These are phyloP conservation scores for Pseudopyricularia cyperi DNA, from an alignment of 2,329 filamentous ascomycete species.

Conservation along the genomic window DNA sequence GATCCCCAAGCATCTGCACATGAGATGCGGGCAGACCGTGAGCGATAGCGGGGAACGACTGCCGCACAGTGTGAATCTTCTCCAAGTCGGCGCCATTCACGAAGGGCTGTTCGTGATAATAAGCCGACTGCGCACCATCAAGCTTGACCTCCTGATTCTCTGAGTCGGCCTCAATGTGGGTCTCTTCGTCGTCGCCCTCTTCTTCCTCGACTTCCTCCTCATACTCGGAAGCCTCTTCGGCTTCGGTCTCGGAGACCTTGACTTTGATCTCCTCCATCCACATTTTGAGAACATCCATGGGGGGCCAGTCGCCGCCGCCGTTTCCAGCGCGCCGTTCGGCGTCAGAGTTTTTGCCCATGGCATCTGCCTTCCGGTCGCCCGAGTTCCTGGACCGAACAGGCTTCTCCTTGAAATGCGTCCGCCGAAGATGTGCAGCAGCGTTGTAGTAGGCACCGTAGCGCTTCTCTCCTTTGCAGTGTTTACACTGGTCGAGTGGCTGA, in stretches of 20 bases:
- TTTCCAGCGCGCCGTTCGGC: conserved; percentile 42
- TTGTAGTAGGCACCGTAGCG: conserved; percentile 90
- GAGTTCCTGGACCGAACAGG: conserved; percentile 24
- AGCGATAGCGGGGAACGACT: not conserved
- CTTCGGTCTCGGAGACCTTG: conserved; percentile 24
- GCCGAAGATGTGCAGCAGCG: conserved; percentile 76
- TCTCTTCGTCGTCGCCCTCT: conserved; percentile 2
- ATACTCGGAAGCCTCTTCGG: conserved; percentile 7
- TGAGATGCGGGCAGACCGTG: not conserved
- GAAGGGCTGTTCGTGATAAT: not conserved
- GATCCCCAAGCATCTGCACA: not conserved
- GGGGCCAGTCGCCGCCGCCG: conserved; percentile 38
- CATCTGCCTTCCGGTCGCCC: conserved; percentile 9
- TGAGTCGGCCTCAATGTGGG: not conserved
- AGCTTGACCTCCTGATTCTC: not conserved
- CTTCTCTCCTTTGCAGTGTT: conserved; percentile 65
- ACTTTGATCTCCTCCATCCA: conserved; percentile 46
- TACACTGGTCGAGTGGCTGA: conserved; percentile 65
- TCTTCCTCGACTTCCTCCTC: conserved; percentile 15
- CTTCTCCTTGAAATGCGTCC: conserved; percentile 72
- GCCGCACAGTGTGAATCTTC: not conserved
- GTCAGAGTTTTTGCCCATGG: conserved; percentile 10
- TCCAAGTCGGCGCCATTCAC: not conserved
- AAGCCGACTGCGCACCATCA: not conserved
- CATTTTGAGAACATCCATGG: conserved; percentile 42